Evolutionary conservation across 192 early-diverging fungal species (phyloP).

Genomic region (Gonapodya sp.): DNA sequence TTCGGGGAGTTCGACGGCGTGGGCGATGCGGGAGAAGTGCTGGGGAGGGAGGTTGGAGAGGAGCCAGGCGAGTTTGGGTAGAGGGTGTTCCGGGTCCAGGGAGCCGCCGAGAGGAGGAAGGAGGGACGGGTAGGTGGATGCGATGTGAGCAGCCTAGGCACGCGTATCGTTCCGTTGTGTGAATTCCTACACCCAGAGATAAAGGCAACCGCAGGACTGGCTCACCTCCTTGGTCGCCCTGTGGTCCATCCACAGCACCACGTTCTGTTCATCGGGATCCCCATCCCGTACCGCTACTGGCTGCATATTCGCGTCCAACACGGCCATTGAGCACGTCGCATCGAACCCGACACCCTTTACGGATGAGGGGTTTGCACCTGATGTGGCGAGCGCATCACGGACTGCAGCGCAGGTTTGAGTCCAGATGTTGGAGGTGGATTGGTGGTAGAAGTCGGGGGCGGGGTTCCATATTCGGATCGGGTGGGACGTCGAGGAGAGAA

Average conservation of each 20-base stretch:
- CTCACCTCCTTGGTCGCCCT: conserved; percentile 30
- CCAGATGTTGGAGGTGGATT: neutral
- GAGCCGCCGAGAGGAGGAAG: conserved; percentile 52
- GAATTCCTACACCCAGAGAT: too few species aligned
- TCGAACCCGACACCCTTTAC: conserved; percentile 67
- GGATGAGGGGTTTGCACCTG: neutral
- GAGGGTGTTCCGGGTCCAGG: conserved; percentile 64
- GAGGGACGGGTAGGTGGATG: conserved; percentile 42
- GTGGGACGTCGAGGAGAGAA: neutral
- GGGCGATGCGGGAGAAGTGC: conserved; percentile 19
- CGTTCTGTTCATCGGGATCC: conserved; percentile 37
- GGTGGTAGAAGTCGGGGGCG: neutral
- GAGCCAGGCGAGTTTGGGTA: conserved; percentile 68
- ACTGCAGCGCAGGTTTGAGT: neutral
- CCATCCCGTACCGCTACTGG: conserved; percentile 40
- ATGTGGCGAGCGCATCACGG: neutral
- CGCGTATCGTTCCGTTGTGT: too few species aligned
- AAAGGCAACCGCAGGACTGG: too few species aligned
- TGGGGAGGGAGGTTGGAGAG: conserved; percentile 34
- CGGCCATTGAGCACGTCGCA: conserved; percentile 65
- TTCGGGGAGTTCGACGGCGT: conserved; percentile 65
- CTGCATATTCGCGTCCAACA: conserved; percentile 29
- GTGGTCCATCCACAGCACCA: conserved; percentile 66
- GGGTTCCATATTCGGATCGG: neutral
- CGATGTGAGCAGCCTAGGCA: conserved; percentile 55